Evolutionary conservation across 495 filamentous ascomycete species (phyloP), one percentile per base, ranked within the genome.

Genomic region (Penicillium ucsense): DNA sequence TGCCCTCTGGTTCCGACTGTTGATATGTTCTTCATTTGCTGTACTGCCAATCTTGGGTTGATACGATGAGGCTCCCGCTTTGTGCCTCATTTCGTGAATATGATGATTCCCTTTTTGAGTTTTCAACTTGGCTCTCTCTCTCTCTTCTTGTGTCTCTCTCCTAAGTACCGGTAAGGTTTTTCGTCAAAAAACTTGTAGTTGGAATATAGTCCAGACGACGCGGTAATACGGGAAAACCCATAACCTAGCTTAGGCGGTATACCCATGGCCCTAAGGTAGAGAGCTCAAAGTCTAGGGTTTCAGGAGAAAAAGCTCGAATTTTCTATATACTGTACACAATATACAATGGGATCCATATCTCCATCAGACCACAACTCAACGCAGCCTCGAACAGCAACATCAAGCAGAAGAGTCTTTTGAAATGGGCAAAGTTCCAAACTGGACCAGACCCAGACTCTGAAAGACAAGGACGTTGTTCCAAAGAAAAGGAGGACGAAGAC

Each of bases 321-420:
- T 52, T 57, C 59, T 62, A 62, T 62, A 54, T 62, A 62, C 59
- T 62, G 56, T 62, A 62, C 59, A 62, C 51, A 54, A 60, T 61
- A 61, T 63, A 61, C 60, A 60, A 39, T 20, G 20, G 20, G 20
- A 20, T 20, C 20, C 20, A 20, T 2, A 20, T 37, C 41, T 44
- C 33, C 11, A 31, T 11, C 42, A 8, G 28, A 41, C 11, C 28
- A 39, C 47, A 35, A 33, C 31, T 28, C 35, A 38, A 50, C 30
- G 50, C 37, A 45, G 10, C 43, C 34, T 10, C 32, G 36, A 36
- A 34, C 43, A 45, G 43, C 20, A 20, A 20, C 1, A 20, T 20
- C 20, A 20, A 20, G 20, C 20, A 20, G 20, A 20, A 20, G 20
- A 20, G 20, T 20, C 20, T 20, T 20, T 20, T 20, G 20, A 20